Evolutionary conservation across 257 asterid species (phyloP).

Genomic region (Catharanthus roseus): DNA sequence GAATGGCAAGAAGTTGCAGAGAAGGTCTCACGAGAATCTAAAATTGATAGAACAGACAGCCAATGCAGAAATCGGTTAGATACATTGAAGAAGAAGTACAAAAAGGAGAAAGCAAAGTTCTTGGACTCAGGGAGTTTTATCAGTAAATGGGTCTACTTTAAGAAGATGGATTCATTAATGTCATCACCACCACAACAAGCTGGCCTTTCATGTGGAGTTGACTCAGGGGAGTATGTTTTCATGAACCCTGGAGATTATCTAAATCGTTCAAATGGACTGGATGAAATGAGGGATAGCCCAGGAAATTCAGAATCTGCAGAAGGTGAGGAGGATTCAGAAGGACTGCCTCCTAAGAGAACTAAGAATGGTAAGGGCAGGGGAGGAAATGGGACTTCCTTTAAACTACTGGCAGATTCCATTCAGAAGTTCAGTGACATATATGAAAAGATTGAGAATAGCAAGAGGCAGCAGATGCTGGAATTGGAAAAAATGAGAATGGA

Average conservation of each 20-base stretch:
- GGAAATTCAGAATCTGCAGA: conserved; percentile 49
- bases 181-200: conserved; percentile 45
- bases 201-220: conserved; percentile 69
- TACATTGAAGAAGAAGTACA: conserved; percentile 87
- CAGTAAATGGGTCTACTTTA: conserved; percentile 72
- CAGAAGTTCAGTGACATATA: conserved; percentile 63
- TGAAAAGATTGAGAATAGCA: conserved; percentile 73
- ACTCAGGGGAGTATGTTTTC: conserved; percentile 71
- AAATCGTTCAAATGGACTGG: conserved; percentile 56
- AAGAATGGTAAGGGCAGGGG: conserved; percentile 24
- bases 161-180: conserved; percentile 66
- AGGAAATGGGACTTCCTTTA: conserved; percentile 32
- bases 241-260: conserved; percentile 49
- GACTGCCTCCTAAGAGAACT: conserved; percentile 40
- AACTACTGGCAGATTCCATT: conserved; percentile 73
- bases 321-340: conserved; percentile 47
- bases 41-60: conserved; percentile 69
- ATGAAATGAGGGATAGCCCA: conserved; percentile 83
- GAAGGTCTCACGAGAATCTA: conserved; percentile 63
- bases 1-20: conserved; percentile 96
- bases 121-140: conserved; percentile 23
- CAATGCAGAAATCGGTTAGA: conserved; percentile 92
- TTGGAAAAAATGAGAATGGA: conserved; percentile 84
- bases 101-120: conserved; percentile 68
- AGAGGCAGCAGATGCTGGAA: conserved; percentile 74